phyloP scores from a whole-genome alignment of 2,329 filamentous ascomycete species.

The Fusarium mangiferae region DNA sequence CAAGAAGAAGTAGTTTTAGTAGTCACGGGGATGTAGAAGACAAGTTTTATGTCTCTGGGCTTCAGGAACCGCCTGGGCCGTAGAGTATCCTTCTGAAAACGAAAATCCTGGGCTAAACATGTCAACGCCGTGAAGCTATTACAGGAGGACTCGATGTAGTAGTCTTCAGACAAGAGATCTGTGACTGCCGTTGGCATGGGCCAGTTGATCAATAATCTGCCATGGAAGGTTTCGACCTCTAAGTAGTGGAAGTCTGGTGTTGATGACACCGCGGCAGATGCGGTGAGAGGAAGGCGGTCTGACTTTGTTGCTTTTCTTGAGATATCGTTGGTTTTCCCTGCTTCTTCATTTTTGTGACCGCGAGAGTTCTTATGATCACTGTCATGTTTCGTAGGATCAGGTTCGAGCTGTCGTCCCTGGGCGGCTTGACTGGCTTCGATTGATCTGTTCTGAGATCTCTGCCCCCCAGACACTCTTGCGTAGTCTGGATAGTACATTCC shows the following conservation, averaged over 20 bases:
- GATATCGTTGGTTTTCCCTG: neutral
- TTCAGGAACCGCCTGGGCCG: neutral
- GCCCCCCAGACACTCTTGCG: too few relatives aligned
- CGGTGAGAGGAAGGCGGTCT: fast-evolving
- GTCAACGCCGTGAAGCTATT: neutral
- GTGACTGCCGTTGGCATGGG: neutral
- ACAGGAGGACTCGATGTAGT: neutral
- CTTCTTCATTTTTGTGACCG: fast-evolving
- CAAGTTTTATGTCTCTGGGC: neutral
- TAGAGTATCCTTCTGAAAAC: neutral
- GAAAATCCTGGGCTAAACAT: neutral
- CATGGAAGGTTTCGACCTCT: neutral
- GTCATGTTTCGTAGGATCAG: neutral
- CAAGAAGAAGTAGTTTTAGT: neutral
- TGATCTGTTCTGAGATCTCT: fast-evolving
- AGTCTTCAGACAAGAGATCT: too few relatives aligned
- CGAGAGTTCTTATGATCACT: neutral
- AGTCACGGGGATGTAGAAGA: neutral
- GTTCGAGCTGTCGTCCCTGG: too few relatives aligned
- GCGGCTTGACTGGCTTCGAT: neutral
- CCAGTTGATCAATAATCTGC: neutral
- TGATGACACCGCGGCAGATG: neutral
- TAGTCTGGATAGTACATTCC: too few relatives aligned
- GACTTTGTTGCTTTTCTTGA: fast-evolving
- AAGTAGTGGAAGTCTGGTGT: too few relatives aligned